Base-by-base conservation (phyloP, 805 yeast species). In the Kodamaea leandrae region DNA sequence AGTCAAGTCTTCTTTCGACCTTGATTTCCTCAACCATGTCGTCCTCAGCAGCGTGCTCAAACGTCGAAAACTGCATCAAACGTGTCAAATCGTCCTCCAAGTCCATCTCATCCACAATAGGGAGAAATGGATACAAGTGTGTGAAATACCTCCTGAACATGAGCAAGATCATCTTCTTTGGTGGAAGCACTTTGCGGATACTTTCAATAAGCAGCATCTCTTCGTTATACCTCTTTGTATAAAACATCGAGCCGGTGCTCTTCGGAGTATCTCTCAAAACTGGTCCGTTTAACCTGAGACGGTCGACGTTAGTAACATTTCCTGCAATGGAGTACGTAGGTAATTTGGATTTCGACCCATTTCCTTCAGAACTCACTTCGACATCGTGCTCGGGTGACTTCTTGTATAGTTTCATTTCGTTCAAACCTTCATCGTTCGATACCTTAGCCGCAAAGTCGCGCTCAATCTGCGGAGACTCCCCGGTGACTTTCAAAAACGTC, bases 41-140 rank as follows among this genome's bases (percentile, higher is more conserved):
- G 30, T 48, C 54, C 14, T 25, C 32, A 1, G 10, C 12, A 2
- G 41, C 36, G 15, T 30, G 8, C 6, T 36, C 48, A 12, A 32
- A 20, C 32, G 36, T 23, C 6, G 28, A 32, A 10, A 49, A 36
- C n/a, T 59, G 60, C 12, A 63, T 38, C 14, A 61, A 44, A 23
- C 32, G 47, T 15, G 42, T 28, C 7, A 61, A 26, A 5, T 51
- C 43, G 3, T 40, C 47, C 32, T 50, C 54, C 18, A 63, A 54
- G 8, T 48, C 55, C 9, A 32, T 16, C 41, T 63, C 62, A 43
- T 63, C 68, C 7, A 63, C 36, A 25, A 54, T 53, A 0, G 68
- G 66, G 42, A 58, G 44, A 33, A 49, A 52, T 1, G 57, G 51
- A 39, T 61, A 61, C 6, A 62, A 48, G n/a, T 52, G 42, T 17